Conservation (phyloP, 2,329 filamentous ascomycete genomes). For the Scedosporium apiospermum region DNA sequence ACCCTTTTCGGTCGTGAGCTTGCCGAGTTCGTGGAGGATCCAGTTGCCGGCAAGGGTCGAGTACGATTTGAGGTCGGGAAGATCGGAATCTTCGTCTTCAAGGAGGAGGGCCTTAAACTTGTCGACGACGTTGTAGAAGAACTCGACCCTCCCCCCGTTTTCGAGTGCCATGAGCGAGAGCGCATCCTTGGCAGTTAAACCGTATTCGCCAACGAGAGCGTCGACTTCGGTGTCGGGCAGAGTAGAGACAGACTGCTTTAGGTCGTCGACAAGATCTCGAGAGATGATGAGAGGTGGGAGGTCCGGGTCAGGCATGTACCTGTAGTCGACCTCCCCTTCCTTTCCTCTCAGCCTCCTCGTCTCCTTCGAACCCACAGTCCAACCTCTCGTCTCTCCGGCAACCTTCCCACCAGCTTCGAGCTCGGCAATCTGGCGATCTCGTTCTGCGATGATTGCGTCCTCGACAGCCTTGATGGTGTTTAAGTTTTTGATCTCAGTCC, state of each 20-base stretch:
- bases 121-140: slow-evolving; percentile 61
- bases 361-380: slow-evolving; percentile 75
- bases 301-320: slow-evolving; percentile 97
- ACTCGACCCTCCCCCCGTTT: slow-evolving; percentile 69
- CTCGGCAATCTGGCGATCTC: slow-evolving; percentile 76
- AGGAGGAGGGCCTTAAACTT: slow-evolving; percentile 24
- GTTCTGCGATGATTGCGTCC: slow-evolving; percentile 85
- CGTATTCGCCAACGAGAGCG: slow-evolving; percentile 52
- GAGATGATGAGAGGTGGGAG: slow-evolving; percentile 71
- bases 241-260: slow-evolving; percentile 55
- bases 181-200: slow-evolving; percentile 72
- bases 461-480: slow-evolving; percentile 93
- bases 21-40: slow-evolving; percentile 69
- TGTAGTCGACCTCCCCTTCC: slow-evolving; percentile 93
- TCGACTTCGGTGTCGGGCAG: slow-evolving; percentile 63
- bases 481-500: slow-evolving; percentile 96
- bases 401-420: slow-evolving; percentile 67
- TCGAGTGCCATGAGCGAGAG: slow-evolving; percentile 70
- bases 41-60: slow-evolving; percentile 48
- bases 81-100: slow-evolving; percentile 13
- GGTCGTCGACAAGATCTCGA: slow-evolving; percentile 54
- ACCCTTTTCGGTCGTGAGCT: slow-evolving; percentile 46
- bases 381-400: slow-evolving; percentile 83
- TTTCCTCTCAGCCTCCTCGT: slow-evolving; percentile 80
- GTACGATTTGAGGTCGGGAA: slow-evolving; percentile 22